These are phyloP conservation scores for Lichtheimia hyalospora DNA, from an alignment of 371 early-diverging fungal genomes.

Conservation along the genomic window DNA sequence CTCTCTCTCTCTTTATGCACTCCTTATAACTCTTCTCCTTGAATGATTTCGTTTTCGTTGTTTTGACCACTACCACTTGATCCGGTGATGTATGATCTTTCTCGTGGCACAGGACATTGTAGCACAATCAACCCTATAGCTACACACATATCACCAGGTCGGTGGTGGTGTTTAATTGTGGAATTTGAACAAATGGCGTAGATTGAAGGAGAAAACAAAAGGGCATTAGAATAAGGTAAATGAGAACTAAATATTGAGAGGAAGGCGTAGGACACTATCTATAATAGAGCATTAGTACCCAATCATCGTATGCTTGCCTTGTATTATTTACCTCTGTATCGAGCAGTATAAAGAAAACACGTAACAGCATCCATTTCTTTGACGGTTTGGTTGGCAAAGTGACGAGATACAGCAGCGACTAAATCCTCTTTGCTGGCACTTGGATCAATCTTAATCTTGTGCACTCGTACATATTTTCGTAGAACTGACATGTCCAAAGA, in stretches of 20 bases:
- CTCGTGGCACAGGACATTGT: too few relatives aligned
- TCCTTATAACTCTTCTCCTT: too few relatives aligned
- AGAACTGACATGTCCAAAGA: slow-evolving; percentile 38
- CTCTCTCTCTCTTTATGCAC: too few relatives aligned
- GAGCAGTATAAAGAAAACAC: slow-evolving; percentile 49
- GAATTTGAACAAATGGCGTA: too few relatives aligned
- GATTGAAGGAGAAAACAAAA: neutral
- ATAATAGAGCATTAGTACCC: neutral
- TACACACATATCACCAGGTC: too few relatives aligned
- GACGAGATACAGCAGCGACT: slow-evolving; percentile 46
- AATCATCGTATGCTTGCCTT: neutral
- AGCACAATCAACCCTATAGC: too few relatives aligned
- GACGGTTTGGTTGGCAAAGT: slow-evolving; percentile 50
- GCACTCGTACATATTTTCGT: slow-evolving; percentile 47
- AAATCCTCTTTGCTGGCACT: slow-evolving; percentile 44
- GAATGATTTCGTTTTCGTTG: too few relatives aligned
- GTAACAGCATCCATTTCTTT: slow-evolving; percentile 52
- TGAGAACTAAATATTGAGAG: slow-evolving; percentile 8
- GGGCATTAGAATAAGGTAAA: slow-evolving; percentile 3
- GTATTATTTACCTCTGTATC: slow-evolving; percentile 36
- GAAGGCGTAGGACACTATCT: slow-evolving; percentile 16
- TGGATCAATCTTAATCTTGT: slow-evolving; percentile 35
- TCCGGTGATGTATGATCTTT: too few relatives aligned
- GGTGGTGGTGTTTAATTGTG: too few relatives aligned
- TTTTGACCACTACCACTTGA: too few relatives aligned